phyloP scores from a whole-genome alignment of 2,329 filamentous ascomycete species.

The Neopestalotiopsis sp. region DNA sequence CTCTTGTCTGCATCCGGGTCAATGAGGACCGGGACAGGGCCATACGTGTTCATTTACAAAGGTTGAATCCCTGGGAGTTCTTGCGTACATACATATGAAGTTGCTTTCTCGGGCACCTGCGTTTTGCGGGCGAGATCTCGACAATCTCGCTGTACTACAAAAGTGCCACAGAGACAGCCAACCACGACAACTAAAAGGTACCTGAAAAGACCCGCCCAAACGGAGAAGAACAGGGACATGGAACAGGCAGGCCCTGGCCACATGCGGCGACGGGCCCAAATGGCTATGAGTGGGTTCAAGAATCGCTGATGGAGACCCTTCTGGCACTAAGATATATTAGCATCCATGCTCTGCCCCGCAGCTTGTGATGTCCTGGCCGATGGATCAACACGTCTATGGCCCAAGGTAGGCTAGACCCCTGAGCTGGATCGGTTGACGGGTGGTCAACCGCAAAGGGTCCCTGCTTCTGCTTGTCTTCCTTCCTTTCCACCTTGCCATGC shows the following conservation, averaged over 20 bases:
- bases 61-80: background rate
- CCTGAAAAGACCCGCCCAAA: background rate
- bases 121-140: conserved; percentile 2
- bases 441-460: background rate
- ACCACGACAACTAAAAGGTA: background rate
- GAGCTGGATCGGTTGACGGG: background rate
- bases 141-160: conserved; percentile 7
- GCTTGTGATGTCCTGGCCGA: background rate
- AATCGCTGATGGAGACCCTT: background rate
- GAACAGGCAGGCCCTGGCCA: background rate
- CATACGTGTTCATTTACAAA: background rate
- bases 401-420: background rate
- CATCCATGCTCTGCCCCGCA: background rate
- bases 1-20: background rate
- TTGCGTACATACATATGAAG: background rate
- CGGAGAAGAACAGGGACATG: background rate
- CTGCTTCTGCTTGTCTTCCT: background rate
- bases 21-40: background rate
- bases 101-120: conserved; percentile 7
- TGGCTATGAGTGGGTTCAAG: background rate
- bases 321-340: conserved; percentile 1
- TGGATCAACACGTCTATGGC: background rate
- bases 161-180: background rate
- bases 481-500: background rate
- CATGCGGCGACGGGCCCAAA: background rate